Evolutionary conservation across 1,284 basidiomycete species (phyloP).

Genomic region (Ustilago vetiveriae): DNA sequence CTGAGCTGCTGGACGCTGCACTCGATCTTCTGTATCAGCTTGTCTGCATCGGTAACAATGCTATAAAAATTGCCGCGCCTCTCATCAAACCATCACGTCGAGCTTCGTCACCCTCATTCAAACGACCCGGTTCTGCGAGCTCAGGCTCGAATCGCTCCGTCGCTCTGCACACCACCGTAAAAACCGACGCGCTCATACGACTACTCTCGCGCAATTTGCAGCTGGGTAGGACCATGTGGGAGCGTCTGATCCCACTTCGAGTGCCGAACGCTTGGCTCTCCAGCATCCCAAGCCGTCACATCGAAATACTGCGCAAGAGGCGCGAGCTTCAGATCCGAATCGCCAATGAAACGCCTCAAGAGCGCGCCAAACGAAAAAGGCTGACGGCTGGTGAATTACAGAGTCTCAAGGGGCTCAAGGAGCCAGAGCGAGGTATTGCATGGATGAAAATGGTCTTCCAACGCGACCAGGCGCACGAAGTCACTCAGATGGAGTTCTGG

Average conservation of each 20-base stretch:
- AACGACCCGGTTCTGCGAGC: background rate
- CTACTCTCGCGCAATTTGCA: conserved; percentile 52
- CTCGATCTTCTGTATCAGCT: conserved; percentile 63
- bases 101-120: background rate
- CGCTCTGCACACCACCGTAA: conserved; percentile 14
- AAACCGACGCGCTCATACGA: conserved; percentile 36
- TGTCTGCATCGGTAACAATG: conserved; percentile 56
- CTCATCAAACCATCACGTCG: background rate
- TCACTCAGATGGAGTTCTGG: conserved; percentile 91
- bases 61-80: conserved; percentile 40
- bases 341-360: conserved; percentile 40
- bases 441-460: conserved; percentile 80
- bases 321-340: conserved; percentile 39
- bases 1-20: conserved; percentile 57
- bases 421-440: conserved; percentile 57
- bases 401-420: conserved; percentile 35
- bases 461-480: conserved; percentile 75
- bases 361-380: conserved; percentile 41
- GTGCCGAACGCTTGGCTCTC: conserved; percentile 35
- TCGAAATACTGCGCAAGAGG: conserved; percentile 17
- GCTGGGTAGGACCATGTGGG: conserved; percentile 55
- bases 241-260: conserved; percentile 40
- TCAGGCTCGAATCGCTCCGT: background rate
- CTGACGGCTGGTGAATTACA: conserved; percentile 44
- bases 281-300: conserved; percentile 19